A percentile compares a stretch with the other conserved stretches of the same genome.
Evolutionary conservation across 2,329 filamentous ascomycete genomes (phyloP).

Genomic region (Gnomoniopsis smithogilvyi): DNA sequence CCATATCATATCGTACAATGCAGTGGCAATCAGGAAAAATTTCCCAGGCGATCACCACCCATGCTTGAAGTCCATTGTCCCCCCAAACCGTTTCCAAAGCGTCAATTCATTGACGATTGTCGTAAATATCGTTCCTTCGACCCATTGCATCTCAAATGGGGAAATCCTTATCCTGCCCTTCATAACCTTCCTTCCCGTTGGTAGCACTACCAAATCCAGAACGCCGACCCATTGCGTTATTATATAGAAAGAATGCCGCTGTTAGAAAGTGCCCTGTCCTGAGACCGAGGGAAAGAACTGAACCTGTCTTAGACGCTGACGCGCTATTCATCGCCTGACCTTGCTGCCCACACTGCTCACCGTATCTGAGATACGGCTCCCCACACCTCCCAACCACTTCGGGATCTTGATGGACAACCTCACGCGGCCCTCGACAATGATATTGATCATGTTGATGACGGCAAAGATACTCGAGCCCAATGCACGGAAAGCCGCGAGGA

Average conservation of each 20-base stretch:
- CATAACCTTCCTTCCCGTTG: not conserved
- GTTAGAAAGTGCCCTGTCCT: not conserved
- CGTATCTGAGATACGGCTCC: conserved; percentile 43
- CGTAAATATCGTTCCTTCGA: no score
- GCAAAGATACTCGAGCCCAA: conserved; percentile 79
- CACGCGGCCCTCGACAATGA: conserved; percentile 81
- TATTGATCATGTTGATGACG: conserved; percentile 79
- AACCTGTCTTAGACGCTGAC: not conserved
- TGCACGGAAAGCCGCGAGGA: conserved; percentile 82
- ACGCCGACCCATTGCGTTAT: conserved; percentile 1
- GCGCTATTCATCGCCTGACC: conserved; percentile 29
- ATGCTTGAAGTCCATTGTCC: no score
- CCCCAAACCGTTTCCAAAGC: no score
- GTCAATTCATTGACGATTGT: no score
- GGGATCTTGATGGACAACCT: conserved; percentile 54
- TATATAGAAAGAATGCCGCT: not conserved
- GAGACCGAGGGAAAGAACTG: not conserved
- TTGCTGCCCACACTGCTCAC: conserved; percentile 48
- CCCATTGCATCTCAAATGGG: no score
- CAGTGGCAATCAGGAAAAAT: no score
- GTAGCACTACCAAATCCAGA: not conserved
- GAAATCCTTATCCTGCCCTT: not conserved
- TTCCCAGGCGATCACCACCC: no score
- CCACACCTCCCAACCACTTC: conserved; percentile 44
- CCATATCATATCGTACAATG: no score